A percentile compares a stretch with the other conserved stretches of the same genome.
These are phyloP conservation scores for Pleurotus citrinopileatus DNA, from an alignment of 768 basidiomycete genomes.

Conservation along the genomic window DNA sequence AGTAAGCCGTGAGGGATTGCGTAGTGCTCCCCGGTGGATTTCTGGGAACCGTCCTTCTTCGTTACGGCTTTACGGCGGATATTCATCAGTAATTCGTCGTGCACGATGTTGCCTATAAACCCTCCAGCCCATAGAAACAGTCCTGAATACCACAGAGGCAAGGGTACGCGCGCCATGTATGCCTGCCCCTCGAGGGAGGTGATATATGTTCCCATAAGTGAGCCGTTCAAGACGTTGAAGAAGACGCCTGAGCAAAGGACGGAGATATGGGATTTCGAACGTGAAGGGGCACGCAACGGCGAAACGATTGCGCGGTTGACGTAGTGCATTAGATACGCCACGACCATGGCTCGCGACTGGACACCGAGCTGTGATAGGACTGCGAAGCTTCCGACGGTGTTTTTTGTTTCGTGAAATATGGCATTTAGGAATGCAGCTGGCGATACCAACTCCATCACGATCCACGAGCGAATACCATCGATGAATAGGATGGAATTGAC, in stretches of 20 bases:
- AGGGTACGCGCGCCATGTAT: constrained; percentile 33
- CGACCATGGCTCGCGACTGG: constrained; percentile 49
- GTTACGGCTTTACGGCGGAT: constrained; percentile 64
- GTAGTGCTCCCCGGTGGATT: constrained; percentile 49
- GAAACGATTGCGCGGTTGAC: constrained; percentile 78
- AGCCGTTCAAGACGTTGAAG: constrained; percentile 78
- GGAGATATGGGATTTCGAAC: constrained; percentile 70
- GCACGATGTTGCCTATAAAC: constrained; percentile 74
- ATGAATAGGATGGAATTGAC: constrained; percentile 9
- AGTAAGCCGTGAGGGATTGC: constrained; percentile 79
- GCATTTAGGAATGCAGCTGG: constrained; percentile 52
- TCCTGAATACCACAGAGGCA: constrained; percentile 47
- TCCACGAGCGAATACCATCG: constrained; percentile 54
- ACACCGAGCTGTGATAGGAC: constrained; percentile 26
- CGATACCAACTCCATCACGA: constrained; percentile 71
- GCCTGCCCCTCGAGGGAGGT: constrained; percentile 50
- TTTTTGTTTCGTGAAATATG: constrained; percentile 48
- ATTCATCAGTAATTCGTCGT: constrained; percentile 87
- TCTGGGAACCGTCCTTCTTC: constrained; percentile 20
- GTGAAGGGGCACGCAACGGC: constrained; percentile 76
- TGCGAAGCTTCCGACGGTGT: constrained; percentile 23
- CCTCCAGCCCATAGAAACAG: constrained; percentile 68
- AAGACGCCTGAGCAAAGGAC: constrained; percentile 51
- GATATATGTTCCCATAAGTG: constrained; percentile 67
- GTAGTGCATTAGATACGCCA: constrained; percentile 75